A percentile compares a stretch with the other conserved stretches of the same genome.
These are phyloP conservation scores for Paramecium sexaurelia DNA, from an alignment of 73 alveolate genomes.

Conservation along the genomic window DNA sequence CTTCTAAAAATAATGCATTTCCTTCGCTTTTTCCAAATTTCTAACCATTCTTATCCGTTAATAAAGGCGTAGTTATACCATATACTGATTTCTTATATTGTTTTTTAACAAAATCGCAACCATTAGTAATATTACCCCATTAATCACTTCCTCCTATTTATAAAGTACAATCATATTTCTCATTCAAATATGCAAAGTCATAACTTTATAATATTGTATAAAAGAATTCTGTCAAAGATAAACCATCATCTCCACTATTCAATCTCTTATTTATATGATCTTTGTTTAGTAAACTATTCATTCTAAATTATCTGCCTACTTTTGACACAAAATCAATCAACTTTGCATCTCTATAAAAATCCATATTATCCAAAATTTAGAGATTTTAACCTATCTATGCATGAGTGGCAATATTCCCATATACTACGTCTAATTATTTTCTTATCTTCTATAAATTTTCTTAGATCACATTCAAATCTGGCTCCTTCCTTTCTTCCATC, in stretches of 20 bases:
- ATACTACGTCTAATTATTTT: constrained; percentile 14
- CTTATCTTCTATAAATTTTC: constrained; percentile 32
- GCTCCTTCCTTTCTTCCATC: constrained; percentile 46
- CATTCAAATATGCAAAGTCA: constrained; percentile 62
- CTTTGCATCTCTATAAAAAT: constrained; percentile 61
- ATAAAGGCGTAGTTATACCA: neutral
- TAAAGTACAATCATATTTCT: constrained; percentile 54
- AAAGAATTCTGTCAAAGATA: constrained; percentile 72
- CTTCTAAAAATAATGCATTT: neutral
- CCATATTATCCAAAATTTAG: neutral
- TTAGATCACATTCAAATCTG: constrained; percentile 10
- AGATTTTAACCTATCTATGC: neutral
- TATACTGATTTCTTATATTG: neutral
- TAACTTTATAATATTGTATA: constrained; percentile 65
- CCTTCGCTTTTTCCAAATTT: constrained; percentile 14
- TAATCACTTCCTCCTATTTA: constrained; percentile 56
- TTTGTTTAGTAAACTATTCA: constrained; percentile 32
- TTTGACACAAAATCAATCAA: constrained; percentile 58
- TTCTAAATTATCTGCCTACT: constrained; percentile 63
- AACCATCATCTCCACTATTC: constrained; percentile 53
- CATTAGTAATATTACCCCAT: constrained; percentile 74
- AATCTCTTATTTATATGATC: neutral
- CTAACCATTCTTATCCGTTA: neutral
- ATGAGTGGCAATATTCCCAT: neutral
- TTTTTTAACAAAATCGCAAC: constrained; percentile 63